Percentiles rank a stretch among this genome's conserved stretches.
Evolutionary conservation across 768 basidiomycete species (phyloP).

Genomic region (Boletus bicolor): DNA sequence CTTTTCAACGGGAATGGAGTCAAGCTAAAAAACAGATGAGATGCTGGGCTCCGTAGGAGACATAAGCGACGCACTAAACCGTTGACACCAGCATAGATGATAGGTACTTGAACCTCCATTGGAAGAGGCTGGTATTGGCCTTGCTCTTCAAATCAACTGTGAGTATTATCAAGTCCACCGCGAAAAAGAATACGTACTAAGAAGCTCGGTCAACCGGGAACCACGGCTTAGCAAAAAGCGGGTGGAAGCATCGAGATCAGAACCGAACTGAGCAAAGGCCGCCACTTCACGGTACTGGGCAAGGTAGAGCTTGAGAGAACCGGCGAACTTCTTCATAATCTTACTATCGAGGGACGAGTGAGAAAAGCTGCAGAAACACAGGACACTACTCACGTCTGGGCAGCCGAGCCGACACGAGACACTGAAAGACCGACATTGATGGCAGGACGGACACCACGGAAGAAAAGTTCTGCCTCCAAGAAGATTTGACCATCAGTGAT

Average conservation of each 20-base stretch:
- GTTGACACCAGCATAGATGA: conserved; percentile 99
- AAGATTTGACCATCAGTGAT: conserved; percentile 99
- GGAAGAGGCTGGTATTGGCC: conserved; percentile 95
- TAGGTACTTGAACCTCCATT: conserved; percentile 96
- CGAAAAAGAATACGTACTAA: conserved; percentile 50
- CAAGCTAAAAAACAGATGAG: conserved; percentile 53
- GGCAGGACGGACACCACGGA: conserved; percentile 99
- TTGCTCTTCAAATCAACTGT: conserved; percentile 62
- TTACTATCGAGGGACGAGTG: conserved; percentile 48
- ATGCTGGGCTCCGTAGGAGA: not conserved
- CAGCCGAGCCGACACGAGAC: conserved; percentile 99
- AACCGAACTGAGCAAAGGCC: conserved; percentile 99
- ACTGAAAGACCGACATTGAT: conserved; percentile 99
- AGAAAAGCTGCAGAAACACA: not conserved
- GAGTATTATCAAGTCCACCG: conserved; percentile 4
- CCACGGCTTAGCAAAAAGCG: conserved; percentile 98
- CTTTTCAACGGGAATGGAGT: conserved; percentile 91
- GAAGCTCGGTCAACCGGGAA: conserved; percentile 95
- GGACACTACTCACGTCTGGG: conserved; percentile 80
- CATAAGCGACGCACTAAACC: conserved; percentile 68
- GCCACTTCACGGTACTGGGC: conserved; percentile 99
- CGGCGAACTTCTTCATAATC: conserved; percentile 99
- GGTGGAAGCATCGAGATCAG: conserved; percentile 98
- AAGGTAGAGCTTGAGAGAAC: conserved; percentile 99
- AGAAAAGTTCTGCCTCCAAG: conserved; percentile 99